Conservation (phyloP, 2,329 filamentous ascomycete species). For the Metarhizium anisopliae region DNA sequence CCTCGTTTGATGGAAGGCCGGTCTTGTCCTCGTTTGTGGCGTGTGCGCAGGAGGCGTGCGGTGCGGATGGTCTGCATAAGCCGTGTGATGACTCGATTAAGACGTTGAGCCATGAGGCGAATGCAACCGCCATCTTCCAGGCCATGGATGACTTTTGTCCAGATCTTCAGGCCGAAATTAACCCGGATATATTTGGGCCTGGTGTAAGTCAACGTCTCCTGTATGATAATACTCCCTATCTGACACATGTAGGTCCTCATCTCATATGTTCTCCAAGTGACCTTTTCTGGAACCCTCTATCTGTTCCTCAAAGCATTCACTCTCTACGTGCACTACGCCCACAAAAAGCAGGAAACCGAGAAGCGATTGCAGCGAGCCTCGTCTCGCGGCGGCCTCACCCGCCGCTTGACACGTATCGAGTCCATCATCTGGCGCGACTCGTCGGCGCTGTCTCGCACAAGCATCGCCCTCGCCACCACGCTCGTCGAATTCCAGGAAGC, state of each 20-base stretch:
- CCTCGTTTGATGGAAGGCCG: conserved; percentile 20
- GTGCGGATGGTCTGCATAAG: conserved; percentile 22
- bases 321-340: conserved; percentile 23
- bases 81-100: conserved; percentile 21
- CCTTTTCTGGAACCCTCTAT: conserved; percentile 24
- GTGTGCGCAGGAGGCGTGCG: conserved; percentile 26
- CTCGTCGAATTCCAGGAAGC: conserved; percentile 32
- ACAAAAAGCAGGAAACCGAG: conserved; percentile 12
- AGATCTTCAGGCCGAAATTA: conserved; percentile 25
- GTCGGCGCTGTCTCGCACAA: conserved; percentile 26
- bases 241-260: conserved; percentile 22
- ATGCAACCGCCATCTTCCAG: conserved; percentile 20
- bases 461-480: conserved; percentile 29
- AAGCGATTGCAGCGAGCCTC: background rate
- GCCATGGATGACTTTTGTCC: conserved; percentile 28
- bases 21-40: conserved; percentile 23
- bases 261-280: conserved; percentile 29
- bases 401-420: conserved; percentile 24
- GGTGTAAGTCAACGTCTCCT: conserved; percentile 18
- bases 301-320: conserved; percentile 26
- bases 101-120: conserved; percentile 16
- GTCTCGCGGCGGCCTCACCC: conserved; percentile 12
- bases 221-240: background rate
- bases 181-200: conserved; percentile 30
- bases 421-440: conserved; percentile 28